Evolutionary conservation across 768 basidiomycete species (phyloP).

Genomic region (Leccinellum rugosiceps): DNA sequence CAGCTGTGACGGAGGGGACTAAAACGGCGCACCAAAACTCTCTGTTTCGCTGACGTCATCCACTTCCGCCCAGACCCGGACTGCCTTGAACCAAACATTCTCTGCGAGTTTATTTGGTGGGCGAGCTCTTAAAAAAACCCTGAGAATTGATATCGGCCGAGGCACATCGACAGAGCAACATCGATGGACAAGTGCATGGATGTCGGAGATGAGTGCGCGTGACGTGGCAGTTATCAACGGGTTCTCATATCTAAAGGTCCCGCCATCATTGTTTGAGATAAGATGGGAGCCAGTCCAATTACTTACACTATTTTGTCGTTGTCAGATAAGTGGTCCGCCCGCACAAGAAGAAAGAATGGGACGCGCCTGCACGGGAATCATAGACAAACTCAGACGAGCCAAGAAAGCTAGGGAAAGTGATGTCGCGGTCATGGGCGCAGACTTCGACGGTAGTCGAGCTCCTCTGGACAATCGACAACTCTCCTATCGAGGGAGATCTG

Average conservation of each 20-base stretch:
- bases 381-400: constrained; percentile 61
- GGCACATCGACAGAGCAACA: constrained; percentile 64
- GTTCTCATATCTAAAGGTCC: constrained; percentile 63
- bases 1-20: neutral
- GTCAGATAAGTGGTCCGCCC: constrained; percentile 8
- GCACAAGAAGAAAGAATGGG: neutral
- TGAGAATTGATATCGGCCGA: constrained; percentile 59
- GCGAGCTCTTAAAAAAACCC: constrained; percentile 48
- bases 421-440: constrained; percentile 60
- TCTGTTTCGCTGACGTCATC: constrained; percentile 76
- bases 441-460: constrained; percentile 65
- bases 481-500: constrained; percentile 17
- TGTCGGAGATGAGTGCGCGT: constrained; percentile 67
- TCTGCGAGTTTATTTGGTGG: constrained; percentile 21
- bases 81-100: constrained; percentile 54
- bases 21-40: constrained; percentile 57
- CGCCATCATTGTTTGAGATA: constrained; percentile 7
- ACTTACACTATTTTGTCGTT: constrained; percentile 25
- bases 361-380: constrained; percentile 67
- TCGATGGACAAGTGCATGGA: constrained; percentile 59
- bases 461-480: constrained; percentile 36
- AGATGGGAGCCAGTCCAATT: neutral
- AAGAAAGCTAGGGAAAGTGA: constrained; percentile 40
- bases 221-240: constrained; percentile 75
- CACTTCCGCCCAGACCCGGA: constrained; percentile 73